These are phyloP conservation scores for Geotrichum histeridarum DNA, from an alignment of 1,139 yeast genomes.

Conservation along the genomic window DNA sequence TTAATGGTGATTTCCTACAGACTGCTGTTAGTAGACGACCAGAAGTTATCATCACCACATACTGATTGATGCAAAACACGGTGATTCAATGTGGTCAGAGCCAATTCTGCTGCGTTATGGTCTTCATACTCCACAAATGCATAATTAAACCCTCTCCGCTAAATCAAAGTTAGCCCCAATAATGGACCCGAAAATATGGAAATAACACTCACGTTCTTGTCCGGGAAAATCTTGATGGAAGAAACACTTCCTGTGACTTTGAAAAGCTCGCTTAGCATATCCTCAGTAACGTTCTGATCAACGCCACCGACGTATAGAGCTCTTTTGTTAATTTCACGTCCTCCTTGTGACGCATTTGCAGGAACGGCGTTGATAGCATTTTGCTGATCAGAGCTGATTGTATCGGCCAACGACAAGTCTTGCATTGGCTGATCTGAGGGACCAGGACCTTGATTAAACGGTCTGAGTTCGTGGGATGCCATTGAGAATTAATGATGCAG, in stretches of 20 bases:
- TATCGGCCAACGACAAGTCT: not conserved
- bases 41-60: constrained; percentile 35
- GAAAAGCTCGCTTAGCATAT: constrained; percentile 55
- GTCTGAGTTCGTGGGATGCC: constrained; percentile 2
- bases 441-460: not conserved
- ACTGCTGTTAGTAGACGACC: constrained; percentile 21
- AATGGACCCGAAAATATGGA: not conserved
- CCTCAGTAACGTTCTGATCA: constrained; percentile 62
- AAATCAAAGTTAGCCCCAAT: constrained; percentile 13
- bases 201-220: constrained; percentile 47
- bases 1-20: constrained; percentile 55
- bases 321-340: constrained; percentile 68
- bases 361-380: constrained; percentile 38
- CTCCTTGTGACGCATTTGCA: constrained; percentile 73
- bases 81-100: constrained; percentile 59
- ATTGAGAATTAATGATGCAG: constrained; percentile 7
- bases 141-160: constrained; percentile 57
- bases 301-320: constrained; percentile 76
- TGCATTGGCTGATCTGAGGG: not conserved
- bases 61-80: constrained; percentile 30
- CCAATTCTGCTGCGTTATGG: constrained; percentile 55
- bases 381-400: constrained; percentile 22
- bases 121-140: constrained; percentile 75
- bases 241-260: constrained; percentile 51
- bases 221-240: constrained; percentile 56